Evolutionary conservation across 73 alveolate genomes (phyloP).

Genomic region (Symbiodinium pilosum): DNA sequence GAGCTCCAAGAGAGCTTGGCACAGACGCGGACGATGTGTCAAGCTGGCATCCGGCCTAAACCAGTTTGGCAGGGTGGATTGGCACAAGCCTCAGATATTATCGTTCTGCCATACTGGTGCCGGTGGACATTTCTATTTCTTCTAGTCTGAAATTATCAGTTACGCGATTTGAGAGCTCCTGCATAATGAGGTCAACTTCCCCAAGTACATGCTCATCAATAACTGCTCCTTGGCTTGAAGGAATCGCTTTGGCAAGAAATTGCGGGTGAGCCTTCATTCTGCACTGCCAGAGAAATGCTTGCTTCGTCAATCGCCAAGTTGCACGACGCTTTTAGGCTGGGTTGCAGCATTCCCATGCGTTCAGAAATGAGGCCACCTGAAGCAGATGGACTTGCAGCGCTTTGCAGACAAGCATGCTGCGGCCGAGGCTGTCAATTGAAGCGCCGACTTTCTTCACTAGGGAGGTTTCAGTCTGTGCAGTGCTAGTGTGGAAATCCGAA

Average conservation of each 20-base stretch:
- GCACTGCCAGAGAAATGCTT: not conserved
- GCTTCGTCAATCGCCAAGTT: not conserved
- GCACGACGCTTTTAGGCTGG: not conserved
- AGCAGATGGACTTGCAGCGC: slow-evolving; percentile 91
- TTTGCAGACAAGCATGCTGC: slow-evolving; percentile 65
- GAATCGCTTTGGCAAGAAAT: too few relatives aligned
- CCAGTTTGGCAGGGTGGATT: slow-evolving; percentile 70
- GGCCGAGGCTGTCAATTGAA: not conserved
- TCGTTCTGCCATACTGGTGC: not conserved
- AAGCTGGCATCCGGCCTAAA: slow-evolving; percentile 76
- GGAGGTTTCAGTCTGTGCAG: too few relatives aligned
- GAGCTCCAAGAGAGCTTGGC: slow-evolving; percentile 68
- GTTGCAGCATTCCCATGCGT: not conserved
- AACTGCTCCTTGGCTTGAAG: slow-evolving; percentile 13
- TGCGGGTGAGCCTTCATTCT: too few relatives aligned
- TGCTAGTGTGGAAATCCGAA: too few relatives aligned
- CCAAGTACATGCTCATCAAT: slow-evolving; percentile 88
- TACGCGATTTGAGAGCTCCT: too few relatives aligned
- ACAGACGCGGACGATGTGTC: slow-evolving; percentile 53
- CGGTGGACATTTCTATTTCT: not conserved
- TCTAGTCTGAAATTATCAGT: not conserved
- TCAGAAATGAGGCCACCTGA: slow-evolving; percentile 52
- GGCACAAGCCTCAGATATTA: not conserved
- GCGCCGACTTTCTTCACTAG: not conserved
- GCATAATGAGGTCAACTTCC: slow-evolving; percentile 74